Base-by-base conservation (phyloP, 2,329 filamentous ascomycete genomes). In the Fonsecaea multimorphosa region DNA sequence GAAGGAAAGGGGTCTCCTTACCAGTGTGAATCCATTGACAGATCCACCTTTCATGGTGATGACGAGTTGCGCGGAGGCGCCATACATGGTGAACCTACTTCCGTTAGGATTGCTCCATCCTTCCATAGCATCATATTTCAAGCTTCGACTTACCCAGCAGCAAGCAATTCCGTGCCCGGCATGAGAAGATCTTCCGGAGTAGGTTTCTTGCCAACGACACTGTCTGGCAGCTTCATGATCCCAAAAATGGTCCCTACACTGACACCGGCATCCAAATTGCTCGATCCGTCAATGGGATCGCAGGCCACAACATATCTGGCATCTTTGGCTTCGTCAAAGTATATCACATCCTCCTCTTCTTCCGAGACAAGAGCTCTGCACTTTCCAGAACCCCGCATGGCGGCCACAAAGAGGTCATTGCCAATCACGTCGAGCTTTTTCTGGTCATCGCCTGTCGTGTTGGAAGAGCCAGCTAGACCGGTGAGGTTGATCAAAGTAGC, bases 351-450 rank as follows among this genome's bases (percentile, higher is more conserved):
- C 71, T 99, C 95, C 79, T 98, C 94, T 78, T 99, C 95, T 80
- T 99, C 95, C 0, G 95, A 99, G n/a, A 99, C 93, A 38, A 99
- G 84, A 65, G 98, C 83, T 59, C 92, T 89, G 77, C 93, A 95
- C 79, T 93, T 93, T 74, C 92, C 93, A 31, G 91, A 97, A 60
- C 92, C 94, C 73, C 87, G 88, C 95, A 99, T 98, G 70, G 93
- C 91, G 68, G 92, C 89, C 76, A 99, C 91, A 83, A 99, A 99
- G 74, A 99, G 86, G 78, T 99, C 95, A 78, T 99, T 98, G 78
- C 93, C 94, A 77, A 99, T 98, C 66, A 99, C 94, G 78, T 99
- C 95, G 69, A 99, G 91, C 84, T 99, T 99, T 88, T 99, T 99
- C 80, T 99, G 95, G 78, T 98, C 95, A 79, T 99, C 95, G 71